Percentiles rank a stretch among this genome's conserved stretches.
Evolutionary conservation across 192 early-diverging fungal genomes (phyloP).

Genomic region (Coemansia sp.): DNA sequence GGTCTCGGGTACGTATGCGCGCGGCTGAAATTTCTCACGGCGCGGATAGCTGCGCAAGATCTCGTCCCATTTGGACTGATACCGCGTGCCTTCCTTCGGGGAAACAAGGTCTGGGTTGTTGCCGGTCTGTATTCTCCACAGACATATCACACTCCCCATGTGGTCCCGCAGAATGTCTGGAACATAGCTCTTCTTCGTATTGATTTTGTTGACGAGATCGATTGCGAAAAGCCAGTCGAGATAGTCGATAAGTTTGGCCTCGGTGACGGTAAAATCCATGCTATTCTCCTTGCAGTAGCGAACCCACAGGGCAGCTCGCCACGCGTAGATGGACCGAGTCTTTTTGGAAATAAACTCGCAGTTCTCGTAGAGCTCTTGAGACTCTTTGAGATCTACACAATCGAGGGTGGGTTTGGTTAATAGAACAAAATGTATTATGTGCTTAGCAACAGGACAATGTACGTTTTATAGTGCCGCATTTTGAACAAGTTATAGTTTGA

Average conservation of each 20-base stretch:
- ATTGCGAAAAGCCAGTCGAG: conserved; percentile 55
- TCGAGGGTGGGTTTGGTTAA: background rate
- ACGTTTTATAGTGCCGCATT: background rate
- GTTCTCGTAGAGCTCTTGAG: conserved; percentile 47
- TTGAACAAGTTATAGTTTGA: background rate
- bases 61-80: conserved; percentile 56
- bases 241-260: conserved; percentile 46
- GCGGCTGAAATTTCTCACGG: conserved; percentile 38
- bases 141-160: conserved; percentile 53
- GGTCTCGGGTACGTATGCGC: conserved; percentile 15
- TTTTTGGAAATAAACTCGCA: conserved; percentile 56
- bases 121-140: conserved; percentile 54
- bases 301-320: conserved; percentile 51
- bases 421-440: background rate
- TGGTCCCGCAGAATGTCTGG: conserved; percentile 55
- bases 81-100: conserved; percentile 52
- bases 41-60: conserved; percentile 50
- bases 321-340: conserved; percentile 53
- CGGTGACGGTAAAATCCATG: conserved; percentile 39
- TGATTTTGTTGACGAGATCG: conserved; percentile 53
- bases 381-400: conserved; percentile 52
- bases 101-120: conserved; percentile 48
- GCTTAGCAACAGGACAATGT: background rate
- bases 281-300: conserved; percentile 49
- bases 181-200: conserved; percentile 55